Conservation (phyloP, 257 asterid genomes). For the Misopates orontium region DNA sequence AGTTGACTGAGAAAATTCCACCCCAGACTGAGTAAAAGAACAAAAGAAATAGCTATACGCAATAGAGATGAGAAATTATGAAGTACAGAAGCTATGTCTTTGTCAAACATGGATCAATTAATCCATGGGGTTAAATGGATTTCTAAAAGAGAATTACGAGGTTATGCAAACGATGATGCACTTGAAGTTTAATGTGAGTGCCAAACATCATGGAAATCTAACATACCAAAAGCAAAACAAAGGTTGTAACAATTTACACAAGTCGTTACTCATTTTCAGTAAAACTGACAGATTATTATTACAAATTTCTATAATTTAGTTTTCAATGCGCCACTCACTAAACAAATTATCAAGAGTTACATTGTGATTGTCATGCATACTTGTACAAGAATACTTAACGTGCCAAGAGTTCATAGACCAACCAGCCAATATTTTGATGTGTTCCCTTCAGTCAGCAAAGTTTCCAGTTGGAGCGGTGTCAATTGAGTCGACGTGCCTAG, state of each 20-base stretch:
- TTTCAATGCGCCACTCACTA: conserved; percentile 1
- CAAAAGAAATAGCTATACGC: conserved; percentile 6
- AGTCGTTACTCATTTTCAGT: not conserved
- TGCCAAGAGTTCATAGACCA: conserved; percentile 52
- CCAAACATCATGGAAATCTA: not conserved
- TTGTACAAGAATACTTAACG: conserved; percentile 10
- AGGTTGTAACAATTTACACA: not conserved
- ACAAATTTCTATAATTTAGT: not conserved
- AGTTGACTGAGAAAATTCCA: conserved; percentile 12
- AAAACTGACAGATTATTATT: no score
- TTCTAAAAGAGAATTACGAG: not conserved
- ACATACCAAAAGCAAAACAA: conserved; percentile 14
- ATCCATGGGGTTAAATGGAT: not conserved
- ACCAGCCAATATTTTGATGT: conserved; percentile 91
- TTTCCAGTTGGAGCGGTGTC: conserved; percentile 91
- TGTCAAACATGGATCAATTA: not conserved
- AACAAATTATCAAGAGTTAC: conserved; percentile 5
- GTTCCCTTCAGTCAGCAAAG: conserved; percentile 85
- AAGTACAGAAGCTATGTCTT: not conserved
- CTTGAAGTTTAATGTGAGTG: not conserved
- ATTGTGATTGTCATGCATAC: conserved; percentile 3
- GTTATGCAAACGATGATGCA: not conserved
- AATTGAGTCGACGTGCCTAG: conserved; percentile 71
- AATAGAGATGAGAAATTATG: not conserved
- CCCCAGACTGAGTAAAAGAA: not conserved